Evolutionary conservation across 202 grass and related monocot species (phyloP), one percentile per base, ranked within the genome.

Genomic region (Tripidium arundinaceum): DNA sequence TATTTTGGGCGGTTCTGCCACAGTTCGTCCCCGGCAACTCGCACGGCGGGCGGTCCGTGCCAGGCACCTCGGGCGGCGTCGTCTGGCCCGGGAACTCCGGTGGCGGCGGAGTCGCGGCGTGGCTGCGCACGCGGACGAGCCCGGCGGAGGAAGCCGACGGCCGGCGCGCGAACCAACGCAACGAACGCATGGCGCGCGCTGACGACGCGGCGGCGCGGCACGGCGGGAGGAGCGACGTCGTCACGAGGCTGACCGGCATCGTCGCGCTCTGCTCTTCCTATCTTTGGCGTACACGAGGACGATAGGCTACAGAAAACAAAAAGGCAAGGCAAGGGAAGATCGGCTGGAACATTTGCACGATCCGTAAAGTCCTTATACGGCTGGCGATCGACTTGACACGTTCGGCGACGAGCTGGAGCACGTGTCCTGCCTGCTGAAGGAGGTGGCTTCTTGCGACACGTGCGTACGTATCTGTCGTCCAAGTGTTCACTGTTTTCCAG

Each of bases 161-260:
- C 1, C 19, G 37, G 27, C 29, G 63, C 62, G 70, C 22, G 33
- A n/a, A n/a, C n/a, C n/a, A n/a, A n/a, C n/a, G n/a, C n/a, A 33
- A 38, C 40, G 77, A 68, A 11, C 75, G 40, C 52, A 79, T 15
- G 18, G 27, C 18, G 6, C 43, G 24, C 65, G 71, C 71, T 7
- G 47, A 34, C 8, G 81, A 34, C 3, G 71, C 36, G 3, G 62
- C 81, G 46, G 40, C 25, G 73, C 65, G 11, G 68, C 72, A 68
- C 14, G 47, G 58, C 0, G 75, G 75, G 75, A 25, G 67, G 54
- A 62, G 3, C 38, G 79, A 43, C 73, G 73, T 18, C 31, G 83
- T 78, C 65, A 22, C 65, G 6, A 78, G 74, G 83, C 73, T 82
- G 5, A 13, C 29, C 78, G 78, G 33, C 79, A 86, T 86, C 2